Base-by-base conservation (phyloP, 2,329 filamentous ascomycete species). In the Zopfia rhizophila region DNA sequence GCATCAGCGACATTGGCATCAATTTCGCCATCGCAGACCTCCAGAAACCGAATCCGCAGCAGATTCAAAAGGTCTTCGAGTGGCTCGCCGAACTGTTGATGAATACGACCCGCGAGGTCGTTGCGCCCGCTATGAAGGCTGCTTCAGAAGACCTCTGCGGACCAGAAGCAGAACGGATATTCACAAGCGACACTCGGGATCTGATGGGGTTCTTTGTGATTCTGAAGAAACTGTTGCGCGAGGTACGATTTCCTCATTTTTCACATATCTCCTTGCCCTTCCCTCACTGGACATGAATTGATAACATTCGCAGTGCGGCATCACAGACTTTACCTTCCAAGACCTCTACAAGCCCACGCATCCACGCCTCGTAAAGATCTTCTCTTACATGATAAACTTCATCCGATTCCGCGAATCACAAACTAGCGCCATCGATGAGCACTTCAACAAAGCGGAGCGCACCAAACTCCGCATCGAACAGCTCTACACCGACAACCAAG, bases 381-480 rank as follows among this genome's bases (percentile, higher is more conserved):
- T 99, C 70, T 96, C 90, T 56, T 97, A 97, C 73, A 84, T 97
- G 55, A 99, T 99, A 78, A 99, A 99, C 75, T 99, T 99, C 73
- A 92, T 97, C 58, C 87, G 94, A 40, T 99, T 97, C 75, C 89
- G 94, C 61, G 92, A 97, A 75, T 91, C 88, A 52, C 93, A 97
- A 72, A 95, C 91, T 1, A 78, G 80, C 27, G 85, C 94, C 21
- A 96, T 97, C 55, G 92, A 97, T 69, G 85, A 95, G 69, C 89
- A 97, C 74, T 94, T 94, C 77, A 94, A 96, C 78, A 92, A 90
- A 63, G 84, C 89, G 10, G 91, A 97, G 73, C 84, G 83, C 48
- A 92, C 89, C 2, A 97, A 96, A 74, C 79, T 87, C 39, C 85
- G 89, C 51, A 97, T 97, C 63, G 93, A 97, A 73, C 82, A 87